Conservation (phyloP, 2,329 filamentous ascomycete species). For the Apiospora marii region DNA sequence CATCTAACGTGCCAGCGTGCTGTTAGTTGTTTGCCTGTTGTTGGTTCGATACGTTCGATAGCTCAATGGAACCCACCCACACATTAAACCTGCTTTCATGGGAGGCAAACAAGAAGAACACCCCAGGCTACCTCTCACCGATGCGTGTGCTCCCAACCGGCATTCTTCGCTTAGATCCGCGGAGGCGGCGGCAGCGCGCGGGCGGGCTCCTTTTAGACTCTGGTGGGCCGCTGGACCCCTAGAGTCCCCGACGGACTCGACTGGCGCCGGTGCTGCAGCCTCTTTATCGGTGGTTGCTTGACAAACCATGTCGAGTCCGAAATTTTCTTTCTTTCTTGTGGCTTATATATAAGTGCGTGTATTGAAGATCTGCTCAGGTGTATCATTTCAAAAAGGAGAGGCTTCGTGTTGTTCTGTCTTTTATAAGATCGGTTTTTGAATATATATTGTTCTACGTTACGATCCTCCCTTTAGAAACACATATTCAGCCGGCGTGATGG, state of each 20-base stretch:
- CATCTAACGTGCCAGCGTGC: background rate
- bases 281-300: background rate
- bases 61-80: background rate
- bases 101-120: background rate
- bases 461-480: background rate
- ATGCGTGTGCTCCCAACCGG: background rate
- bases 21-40: background rate
- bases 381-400: background rate
- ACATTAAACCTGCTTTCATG: background rate
- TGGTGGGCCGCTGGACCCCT: background rate
- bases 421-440: background rate
- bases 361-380: background rate
- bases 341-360: background rate
- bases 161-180: conserved; percentile 19
- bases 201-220: background rate
- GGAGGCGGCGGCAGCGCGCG: background rate
- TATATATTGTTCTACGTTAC: background rate
- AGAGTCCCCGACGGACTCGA: background rate
- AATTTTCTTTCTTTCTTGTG: background rate
- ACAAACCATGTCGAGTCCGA: background rate
- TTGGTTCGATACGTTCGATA: background rate
- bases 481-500: background rate
- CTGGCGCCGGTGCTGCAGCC: background rate
- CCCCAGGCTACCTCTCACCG: background rate
- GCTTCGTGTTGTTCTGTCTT: background rate